Conservation (phyloP, 2,329 filamentous ascomycete genomes). For the Alternaria viburni region DNA sequence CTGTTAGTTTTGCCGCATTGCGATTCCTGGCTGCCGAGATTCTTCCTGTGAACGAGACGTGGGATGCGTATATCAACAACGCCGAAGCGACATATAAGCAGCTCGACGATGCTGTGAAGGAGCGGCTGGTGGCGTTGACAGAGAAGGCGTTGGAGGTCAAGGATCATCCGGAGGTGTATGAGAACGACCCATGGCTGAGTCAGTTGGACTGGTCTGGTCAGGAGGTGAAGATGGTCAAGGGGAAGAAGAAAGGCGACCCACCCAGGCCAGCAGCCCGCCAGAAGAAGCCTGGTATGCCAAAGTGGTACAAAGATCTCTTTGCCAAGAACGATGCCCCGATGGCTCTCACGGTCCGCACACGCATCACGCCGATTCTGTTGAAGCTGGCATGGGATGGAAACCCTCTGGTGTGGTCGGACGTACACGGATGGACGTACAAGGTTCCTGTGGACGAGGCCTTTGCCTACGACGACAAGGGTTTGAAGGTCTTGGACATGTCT, state of each 20-base stretch:
- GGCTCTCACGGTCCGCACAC: conserved; percentile 80
- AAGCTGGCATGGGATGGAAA: conserved; percentile 87
- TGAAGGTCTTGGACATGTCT: conserved; percentile 79
- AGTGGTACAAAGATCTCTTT: conserved; percentile 96
- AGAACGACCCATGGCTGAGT: conserved; percentile 84
- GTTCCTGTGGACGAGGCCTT: conserved; percentile 68
- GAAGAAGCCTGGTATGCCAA: conserved; percentile 92
- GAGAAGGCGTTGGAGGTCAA: conserved; percentile 80
- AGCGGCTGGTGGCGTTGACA: conserved; percentile 74
- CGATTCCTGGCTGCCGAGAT: conserved; percentile 94
- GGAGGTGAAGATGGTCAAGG: conserved; percentile 88
- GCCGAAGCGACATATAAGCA: conserved; percentile 84
- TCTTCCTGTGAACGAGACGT: conserved; percentile 84
- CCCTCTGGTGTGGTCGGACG: conserved; percentile 91
- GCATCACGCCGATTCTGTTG: conserved; percentile 84
- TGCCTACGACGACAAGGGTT: conserved; percentile 73
- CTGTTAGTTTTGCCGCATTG: conserved; percentile 93
- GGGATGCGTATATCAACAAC: conserved; percentile 83
- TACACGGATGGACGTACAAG: conserved; percentile 90
- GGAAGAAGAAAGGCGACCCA: conserved; percentile 83
- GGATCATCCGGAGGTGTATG: conserved; percentile 70
- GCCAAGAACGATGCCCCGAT: conserved; percentile 71
- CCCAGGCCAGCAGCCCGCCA: conserved; percentile 80
- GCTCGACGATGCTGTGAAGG: conserved; percentile 77
- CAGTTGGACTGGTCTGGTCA: conserved; percentile 97